These are phyloP conservation scores for Arabis hirsuta DNA, from an alignment of 345 rosid species.

Conservation along the genomic window DNA sequence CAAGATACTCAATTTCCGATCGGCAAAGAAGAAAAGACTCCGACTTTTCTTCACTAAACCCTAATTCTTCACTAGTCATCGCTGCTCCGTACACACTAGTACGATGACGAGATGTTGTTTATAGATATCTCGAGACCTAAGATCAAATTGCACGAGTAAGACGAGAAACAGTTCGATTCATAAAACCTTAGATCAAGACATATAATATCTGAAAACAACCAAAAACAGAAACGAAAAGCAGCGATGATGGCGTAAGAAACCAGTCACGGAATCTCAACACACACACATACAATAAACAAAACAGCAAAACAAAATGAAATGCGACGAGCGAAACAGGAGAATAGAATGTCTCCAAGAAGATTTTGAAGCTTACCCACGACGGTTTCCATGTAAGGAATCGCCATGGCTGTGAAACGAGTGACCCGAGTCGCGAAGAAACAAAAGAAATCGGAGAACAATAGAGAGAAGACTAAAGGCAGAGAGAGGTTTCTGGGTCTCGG, in stretches of 20 bases:
- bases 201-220: background rate
- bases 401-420: conserved; percentile 54
- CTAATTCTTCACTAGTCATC: background rate
- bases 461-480: background rate
- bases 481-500: conserved; percentile 20
- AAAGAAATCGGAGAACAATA: background rate
- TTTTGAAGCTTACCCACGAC: conserved; percentile 63
- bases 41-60: conserved; percentile 15
- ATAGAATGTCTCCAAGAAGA: background rate
- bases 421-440: conserved; percentile 28
- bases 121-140: conserved; percentile 15
- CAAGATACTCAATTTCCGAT: background rate
- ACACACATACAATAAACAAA: background rate
- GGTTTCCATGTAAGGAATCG: conserved; percentile 89
- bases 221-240: conserved; percentile 27
- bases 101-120: background rate
- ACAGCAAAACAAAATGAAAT: background rate
- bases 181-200: conserved; percentile 30
- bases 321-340: background rate
- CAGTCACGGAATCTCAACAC: conserved; percentile 19
- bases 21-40: background rate
- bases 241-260: conserved; percentile 7
- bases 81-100: background rate
- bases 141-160: conserved; percentile 22
- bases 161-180: conserved; percentile 12